A percentile compares a stretch with the other conserved stretches of the same genome.
Conservation (phyloP, 2,329 filamentous ascomycete species). For the Graphiopsis chlorocephala region DNA sequence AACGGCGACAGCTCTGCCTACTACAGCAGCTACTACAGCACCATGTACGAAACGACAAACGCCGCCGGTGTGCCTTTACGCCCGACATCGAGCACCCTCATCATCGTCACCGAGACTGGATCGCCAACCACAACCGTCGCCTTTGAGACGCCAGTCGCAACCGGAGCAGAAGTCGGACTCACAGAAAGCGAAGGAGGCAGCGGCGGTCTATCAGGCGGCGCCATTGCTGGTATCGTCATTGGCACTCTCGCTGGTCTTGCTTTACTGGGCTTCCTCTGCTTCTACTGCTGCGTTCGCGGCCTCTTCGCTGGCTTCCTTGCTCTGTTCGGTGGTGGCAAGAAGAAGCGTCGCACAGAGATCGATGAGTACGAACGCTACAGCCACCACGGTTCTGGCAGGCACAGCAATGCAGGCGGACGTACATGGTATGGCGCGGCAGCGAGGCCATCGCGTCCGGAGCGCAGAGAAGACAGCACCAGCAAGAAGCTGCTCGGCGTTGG, state of each 20-base stretch:
- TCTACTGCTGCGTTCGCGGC: constrained; percentile 64
- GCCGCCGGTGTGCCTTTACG: constrained; percentile 54
- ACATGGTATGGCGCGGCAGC: constrained; percentile 46
- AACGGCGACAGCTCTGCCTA: constrained; percentile 45
- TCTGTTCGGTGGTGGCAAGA: constrained; percentile 58
- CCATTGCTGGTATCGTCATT: constrained; percentile 78
- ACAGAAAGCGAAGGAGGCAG: constrained; percentile 33
- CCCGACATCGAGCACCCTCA: constrained; percentile 54
- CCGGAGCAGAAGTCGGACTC: constrained; percentile 47
- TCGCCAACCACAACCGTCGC: constrained; percentile 47
- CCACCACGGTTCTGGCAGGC: constrained; percentile 49
- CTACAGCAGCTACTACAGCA: constrained; percentile 49
- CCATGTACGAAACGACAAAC: constrained; percentile 46
- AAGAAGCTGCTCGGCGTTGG: constrained; percentile 37
- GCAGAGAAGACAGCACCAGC: constrained; percentile 32
- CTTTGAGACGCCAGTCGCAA: constrained; percentile 53
- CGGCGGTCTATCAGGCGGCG: constrained; percentile 61
- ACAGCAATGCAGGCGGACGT: constrained; percentile 40
- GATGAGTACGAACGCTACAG: constrained; percentile 61
- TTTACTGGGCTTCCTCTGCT: constrained; percentile 67
- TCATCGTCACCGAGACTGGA: constrained; percentile 49
- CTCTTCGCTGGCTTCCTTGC: constrained; percentile 56
- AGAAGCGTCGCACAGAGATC: constrained; percentile 55
- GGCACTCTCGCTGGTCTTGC: constrained; percentile 66
- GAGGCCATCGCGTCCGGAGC: constrained; percentile 32